Evolutionary conservation across 345 rosid genomes (phyloP).

Genomic region (Bruguiera gymnorhiza): DNA sequence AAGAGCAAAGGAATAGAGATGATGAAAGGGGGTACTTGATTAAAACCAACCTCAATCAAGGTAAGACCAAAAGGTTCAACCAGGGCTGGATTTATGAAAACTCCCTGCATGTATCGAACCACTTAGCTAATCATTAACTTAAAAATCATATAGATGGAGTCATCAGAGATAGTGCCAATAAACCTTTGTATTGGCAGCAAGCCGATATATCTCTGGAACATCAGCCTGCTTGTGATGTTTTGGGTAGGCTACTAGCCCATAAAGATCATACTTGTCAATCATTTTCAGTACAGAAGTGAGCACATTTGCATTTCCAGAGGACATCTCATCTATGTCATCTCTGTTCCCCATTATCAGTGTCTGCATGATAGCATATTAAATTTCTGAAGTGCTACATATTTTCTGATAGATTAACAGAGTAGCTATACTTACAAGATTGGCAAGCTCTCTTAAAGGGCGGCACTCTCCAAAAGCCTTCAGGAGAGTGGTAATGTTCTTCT

Average conservation of each 20-base stretch:
- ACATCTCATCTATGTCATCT: slow-evolving; percentile 83
- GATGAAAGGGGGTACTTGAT: background rate
- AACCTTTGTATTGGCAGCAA: slow-evolving; percentile 90
- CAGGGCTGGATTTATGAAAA: slow-evolving; percentile 93
- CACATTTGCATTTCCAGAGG: slow-evolving; percentile 75
- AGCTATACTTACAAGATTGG: slow-evolving; percentile 66
- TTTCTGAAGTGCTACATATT: background rate
- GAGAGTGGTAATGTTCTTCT: slow-evolving; percentile 92
- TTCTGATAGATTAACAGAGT: background rate
- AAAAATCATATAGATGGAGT: slow-evolving; percentile 9
- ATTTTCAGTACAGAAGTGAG: slow-evolving; percentile 79
- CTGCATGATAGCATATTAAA: slow-evolving; percentile 33
- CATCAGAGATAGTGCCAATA: background rate
- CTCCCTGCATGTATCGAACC: slow-evolving; percentile 51
- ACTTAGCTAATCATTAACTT: slow-evolving; percentile 7
- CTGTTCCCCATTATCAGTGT: slow-evolving; percentile 92
- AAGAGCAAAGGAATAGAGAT: background rate
- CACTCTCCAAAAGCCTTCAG: slow-evolving; percentile 95
- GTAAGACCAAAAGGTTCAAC: slow-evolving; percentile 99
- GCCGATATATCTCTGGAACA: slow-evolving; percentile 93
- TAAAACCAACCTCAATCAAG: slow-evolving; percentile 71
- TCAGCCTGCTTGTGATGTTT: slow-evolving; percentile 96
- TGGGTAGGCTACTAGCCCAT: slow-evolving; percentile 89
- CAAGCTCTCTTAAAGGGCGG: slow-evolving; percentile 83
- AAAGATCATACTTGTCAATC: slow-evolving; percentile 89